Evolutionary conservation across 345 rosid genomes (phyloP).

Genomic region (Eucalyptus urophylla): DNA sequence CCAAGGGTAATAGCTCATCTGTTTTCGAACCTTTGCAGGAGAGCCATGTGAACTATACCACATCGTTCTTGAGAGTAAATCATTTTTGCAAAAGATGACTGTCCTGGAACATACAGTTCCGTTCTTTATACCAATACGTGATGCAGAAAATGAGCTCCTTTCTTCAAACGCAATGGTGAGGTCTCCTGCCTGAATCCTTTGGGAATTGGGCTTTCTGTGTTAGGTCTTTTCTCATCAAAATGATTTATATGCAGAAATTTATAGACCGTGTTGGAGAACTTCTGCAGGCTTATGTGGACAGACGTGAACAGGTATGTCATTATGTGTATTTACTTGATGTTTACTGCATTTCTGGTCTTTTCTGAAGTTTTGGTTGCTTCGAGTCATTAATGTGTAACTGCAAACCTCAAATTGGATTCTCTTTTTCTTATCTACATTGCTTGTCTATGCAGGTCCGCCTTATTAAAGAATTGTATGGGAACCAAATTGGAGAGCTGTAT

Average conservation of each 20-base stretch:
- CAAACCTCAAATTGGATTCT: background rate
- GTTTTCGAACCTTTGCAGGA: slow-evolving; percentile 29
- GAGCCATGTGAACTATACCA: slow-evolving; percentile 83
- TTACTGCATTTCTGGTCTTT: background rate
- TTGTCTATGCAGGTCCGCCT: slow-evolving; percentile 61
- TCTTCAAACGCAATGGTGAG: slow-evolving; percentile 83
- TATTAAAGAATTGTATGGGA: slow-evolving; percentile 85
- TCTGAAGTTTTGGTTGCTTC: background rate
- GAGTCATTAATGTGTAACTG: background rate
- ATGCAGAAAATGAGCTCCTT: slow-evolving; percentile 86
- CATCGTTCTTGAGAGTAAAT: slow-evolving; percentile 86
- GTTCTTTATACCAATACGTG: slow-evolving; percentile 82
- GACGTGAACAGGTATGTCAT: slow-evolving; percentile 80
- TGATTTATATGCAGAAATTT: slow-evolving; percentile 58
- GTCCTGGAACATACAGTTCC: slow-evolving; percentile 94
- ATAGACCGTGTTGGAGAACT: slow-evolving; percentile 80
- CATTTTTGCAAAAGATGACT: slow-evolving; percentile 91
- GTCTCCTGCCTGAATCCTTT: slow-evolving; percentile 7
- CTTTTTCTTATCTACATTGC: background rate
- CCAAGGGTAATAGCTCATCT: background rate
- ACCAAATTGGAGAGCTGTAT: slow-evolving; percentile 81
- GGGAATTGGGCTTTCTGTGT: background rate
- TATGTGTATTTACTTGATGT: background rate
- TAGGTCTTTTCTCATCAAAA: background rate
- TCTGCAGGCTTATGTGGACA: slow-evolving; percentile 85